Conservation (phyloP, 2,329 filamentous ascomycete genomes). For the Mycosphaerella sp. region DNA sequence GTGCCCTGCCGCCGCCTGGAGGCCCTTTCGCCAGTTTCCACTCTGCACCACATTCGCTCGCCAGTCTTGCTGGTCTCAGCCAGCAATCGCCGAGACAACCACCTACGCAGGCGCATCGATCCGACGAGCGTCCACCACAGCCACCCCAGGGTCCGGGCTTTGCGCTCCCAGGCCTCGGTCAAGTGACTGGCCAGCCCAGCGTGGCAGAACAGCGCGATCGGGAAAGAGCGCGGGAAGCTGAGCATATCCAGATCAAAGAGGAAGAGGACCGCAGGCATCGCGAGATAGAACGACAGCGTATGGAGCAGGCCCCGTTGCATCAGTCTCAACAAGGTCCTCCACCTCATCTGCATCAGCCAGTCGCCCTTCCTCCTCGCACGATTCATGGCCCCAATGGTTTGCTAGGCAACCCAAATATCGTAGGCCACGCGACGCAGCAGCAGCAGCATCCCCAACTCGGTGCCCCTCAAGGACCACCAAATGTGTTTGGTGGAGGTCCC, state of each 20-base stretch:
- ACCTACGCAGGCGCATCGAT: constrained; percentile 22
- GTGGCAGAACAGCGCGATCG: constrained; percentile 38
- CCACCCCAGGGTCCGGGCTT: constrained; percentile 37
- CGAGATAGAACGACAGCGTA: constrained; percentile 59
- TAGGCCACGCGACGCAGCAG: constrained; percentile 31
- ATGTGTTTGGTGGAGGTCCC: constrained; percentile 66
- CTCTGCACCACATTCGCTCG: constrained; percentile 39
- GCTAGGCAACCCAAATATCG: constrained; percentile 54
- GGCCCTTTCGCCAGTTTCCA: constrained; percentile 39
- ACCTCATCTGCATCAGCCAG: constrained; percentile 88
- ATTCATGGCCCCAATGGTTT: constrained; percentile 91
- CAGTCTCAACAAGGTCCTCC: constrained; percentile 76
- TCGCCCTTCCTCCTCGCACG: constrained; percentile 68
- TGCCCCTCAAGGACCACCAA: constrained; percentile 53
- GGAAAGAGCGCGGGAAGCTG: constrained; percentile 48
- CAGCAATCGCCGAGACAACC: constrained; percentile 40
- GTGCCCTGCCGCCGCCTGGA: constrained; percentile 32
- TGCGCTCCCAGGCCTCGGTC: constrained; percentile 41
- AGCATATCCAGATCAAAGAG: constrained; percentile 51
- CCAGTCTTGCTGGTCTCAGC: constrained; percentile 40
- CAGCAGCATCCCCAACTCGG: constrained; percentile 47
- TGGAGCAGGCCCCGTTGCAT: constrained; percentile 65
- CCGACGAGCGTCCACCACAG: constrained; percentile 29
- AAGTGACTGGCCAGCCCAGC: constrained; percentile 38
- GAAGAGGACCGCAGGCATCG: constrained; percentile 57